Percentiles rank a stretch among this genome's conserved stretches.
phyloP scores from a whole-genome alignment of 352 stramenopile genomes.

The Globisporangium cylindrosporum region DNA sequence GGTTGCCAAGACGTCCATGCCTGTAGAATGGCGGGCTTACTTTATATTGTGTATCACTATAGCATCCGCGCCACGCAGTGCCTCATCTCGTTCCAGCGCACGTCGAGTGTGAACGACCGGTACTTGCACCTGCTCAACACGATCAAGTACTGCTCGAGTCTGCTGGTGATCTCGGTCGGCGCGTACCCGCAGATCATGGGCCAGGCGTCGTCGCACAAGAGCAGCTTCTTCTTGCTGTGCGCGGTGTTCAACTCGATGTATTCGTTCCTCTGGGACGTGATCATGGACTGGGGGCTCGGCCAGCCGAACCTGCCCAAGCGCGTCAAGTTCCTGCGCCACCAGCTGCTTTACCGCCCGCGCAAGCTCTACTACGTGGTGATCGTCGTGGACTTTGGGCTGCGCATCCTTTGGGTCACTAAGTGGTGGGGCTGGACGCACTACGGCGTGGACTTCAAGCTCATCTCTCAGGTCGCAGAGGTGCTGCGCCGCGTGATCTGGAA shows the following conservation, averaged over 20 bases:
- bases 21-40: not conserved
- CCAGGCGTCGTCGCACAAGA: slow-evolving; percentile 41
- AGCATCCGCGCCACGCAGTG: slow-evolving; percentile 80
- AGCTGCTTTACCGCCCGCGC: slow-evolving; percentile 55
- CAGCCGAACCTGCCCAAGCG: slow-evolving; percentile 50
- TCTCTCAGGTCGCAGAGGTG: slow-evolving; percentile 90
- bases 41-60: not conserved
- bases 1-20: not conserved
- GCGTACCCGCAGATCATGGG: slow-evolving; percentile 74
- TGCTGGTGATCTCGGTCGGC: slow-evolving; percentile 76
- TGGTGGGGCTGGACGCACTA: slow-evolving; percentile 79
- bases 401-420: slow-evolving; percentile 94
- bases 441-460: slow-evolving; percentile 77
- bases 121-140: slow-evolving; percentile 85
- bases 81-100: slow-evolving; percentile 79
- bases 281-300: slow-evolving; percentile 96
- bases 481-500: slow-evolving; percentile 92
- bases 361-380: slow-evolving; percentile 93
- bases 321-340: slow-evolving; percentile 57
- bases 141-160: slow-evolving; percentile 82
- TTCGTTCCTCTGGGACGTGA: slow-evolving; percentile 96
- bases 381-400: slow-evolving; percentile 89
- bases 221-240: slow-evolving; percentile 71
- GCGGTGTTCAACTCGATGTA: slow-evolving; percentile 94
- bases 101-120: slow-evolving; percentile 58